phyloP scores from a whole-genome alignment of 2,329 filamentous ascomycete genomes.

The Trichoderma koningii region DNA sequence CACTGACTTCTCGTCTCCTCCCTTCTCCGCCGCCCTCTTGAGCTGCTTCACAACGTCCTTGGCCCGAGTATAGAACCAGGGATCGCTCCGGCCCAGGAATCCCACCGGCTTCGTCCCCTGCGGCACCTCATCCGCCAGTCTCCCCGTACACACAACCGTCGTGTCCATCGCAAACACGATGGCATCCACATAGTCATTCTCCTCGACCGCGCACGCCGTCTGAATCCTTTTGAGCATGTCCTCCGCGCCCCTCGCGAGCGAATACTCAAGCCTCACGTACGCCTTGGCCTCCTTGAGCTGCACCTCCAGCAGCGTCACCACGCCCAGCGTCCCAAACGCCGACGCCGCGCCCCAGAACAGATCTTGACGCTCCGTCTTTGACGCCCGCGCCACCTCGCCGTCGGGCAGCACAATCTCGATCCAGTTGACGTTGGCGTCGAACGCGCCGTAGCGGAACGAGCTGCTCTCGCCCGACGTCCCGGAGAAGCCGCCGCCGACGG shows the following conservation, averaged over 20 bases:
- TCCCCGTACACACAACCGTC: slow-evolving; percentile 63
- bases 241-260: slow-evolving; percentile 46
- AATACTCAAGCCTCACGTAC: slow-evolving; percentile 62
- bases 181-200: slow-evolving; percentile 67
- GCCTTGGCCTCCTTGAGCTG: slow-evolving; percentile 56
- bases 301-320: slow-evolving; percentile 65
- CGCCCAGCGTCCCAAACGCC: slow-evolving; percentile 66
- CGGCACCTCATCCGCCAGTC: slow-evolving; percentile 52
- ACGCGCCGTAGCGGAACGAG: slow-evolving; percentile 67
- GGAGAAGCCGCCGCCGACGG: slow-evolving; percentile 67
- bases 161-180: slow-evolving; percentile 61
- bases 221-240: slow-evolving; percentile 50
- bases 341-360: slow-evolving; percentile 67
- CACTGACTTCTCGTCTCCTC: slow-evolving; percentile 7
- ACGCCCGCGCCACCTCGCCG: slow-evolving; percentile 58
- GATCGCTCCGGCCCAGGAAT: slow-evolving; percentile 63
- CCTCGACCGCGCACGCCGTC: slow-evolving; percentile 42
- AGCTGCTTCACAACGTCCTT: slow-evolving; percentile 44
- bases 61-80: slow-evolving; percentile 75
- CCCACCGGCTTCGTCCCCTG: slow-evolving; percentile 39
- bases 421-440: slow-evolving; percentile 61
- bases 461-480: slow-evolving; percentile 70
- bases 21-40: slow-evolving; percentile 27
- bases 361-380: slow-evolving; percentile 56
- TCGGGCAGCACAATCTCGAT: slow-evolving; percentile 67